Conservation (phyloP, 495 filamentous ascomycete species). For the Aspergillus ostianus region DNA sequence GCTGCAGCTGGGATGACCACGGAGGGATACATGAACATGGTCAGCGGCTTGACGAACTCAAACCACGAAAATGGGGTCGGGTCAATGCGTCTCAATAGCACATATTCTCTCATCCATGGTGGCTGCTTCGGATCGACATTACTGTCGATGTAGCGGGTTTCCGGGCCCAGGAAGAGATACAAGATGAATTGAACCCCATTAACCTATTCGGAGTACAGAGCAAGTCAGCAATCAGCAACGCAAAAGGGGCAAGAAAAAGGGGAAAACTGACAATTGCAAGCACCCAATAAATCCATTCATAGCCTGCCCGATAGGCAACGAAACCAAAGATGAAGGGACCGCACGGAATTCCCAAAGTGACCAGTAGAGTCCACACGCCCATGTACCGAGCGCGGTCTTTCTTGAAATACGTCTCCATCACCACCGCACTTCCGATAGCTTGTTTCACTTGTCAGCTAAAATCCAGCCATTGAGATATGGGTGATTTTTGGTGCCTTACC, state of each 20-base stretch:
- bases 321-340: conserved; percentile 51
- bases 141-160: conserved; percentile 49
- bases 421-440: conserved; percentile 50
- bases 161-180: conserved; percentile 55
- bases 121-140: conserved; percentile 22
- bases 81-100: conserved; percentile 47
- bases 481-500: conserved; percentile 10
- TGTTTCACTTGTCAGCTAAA: not conserved
- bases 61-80: conserved; percentile 42
- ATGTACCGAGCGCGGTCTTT: conserved; percentile 50
- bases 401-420: conserved; percentile 51
- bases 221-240: conserved; percentile 8
- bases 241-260: not conserved
- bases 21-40: conserved; percentile 35
- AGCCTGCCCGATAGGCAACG: conserved; percentile 40
- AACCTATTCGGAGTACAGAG: conserved; percentile 29
- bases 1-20: conserved; percentile 49
- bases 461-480: not conserved
- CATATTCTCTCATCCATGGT: conserved; percentile 37
- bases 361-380: conserved; percentile 52
- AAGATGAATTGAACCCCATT: conserved; percentile 53
- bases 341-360: conserved; percentile 49
- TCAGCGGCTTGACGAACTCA: conserved; percentile 50
- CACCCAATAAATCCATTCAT: conserved; percentile 44
- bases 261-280: conserved; percentile 39